Percentiles rank a stretch among this genome's conserved stretches.
phyloP scores from a whole-genome alignment of 306 rosid species.

The Acmispon strigosus region DNA sequence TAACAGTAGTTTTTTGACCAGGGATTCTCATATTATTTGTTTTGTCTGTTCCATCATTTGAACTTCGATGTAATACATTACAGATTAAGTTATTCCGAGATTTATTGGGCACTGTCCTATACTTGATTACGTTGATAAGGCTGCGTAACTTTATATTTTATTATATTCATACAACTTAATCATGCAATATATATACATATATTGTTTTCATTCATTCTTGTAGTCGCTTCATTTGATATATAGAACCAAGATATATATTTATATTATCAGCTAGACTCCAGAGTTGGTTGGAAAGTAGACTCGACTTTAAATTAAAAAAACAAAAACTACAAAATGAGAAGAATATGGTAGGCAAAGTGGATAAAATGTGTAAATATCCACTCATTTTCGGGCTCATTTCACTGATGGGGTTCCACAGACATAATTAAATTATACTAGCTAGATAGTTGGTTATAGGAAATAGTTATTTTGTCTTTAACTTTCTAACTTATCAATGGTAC shows the following conservation, averaged over 20 bases:
- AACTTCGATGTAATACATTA: not conserved
- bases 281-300: not conserved
- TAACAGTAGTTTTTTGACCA: slow-evolving; percentile 11
- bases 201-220: not conserved
- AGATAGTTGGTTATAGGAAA: no score
- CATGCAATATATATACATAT: not conserved
- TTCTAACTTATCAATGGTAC: no score
- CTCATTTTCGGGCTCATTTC: not conserved
- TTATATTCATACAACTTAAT: not conserved
- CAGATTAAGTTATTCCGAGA: slow-evolving; percentile 3
- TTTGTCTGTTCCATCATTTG: slow-evolving; percentile 2
- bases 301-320: not conserved
- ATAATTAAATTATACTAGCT: no score
- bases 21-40: slow-evolving; percentile 16
- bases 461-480: no score
- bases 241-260: not conserved
- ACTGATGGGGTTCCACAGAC: no score
- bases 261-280: slow-evolving; percentile 10
- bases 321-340: not conserved
- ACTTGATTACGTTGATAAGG: slow-evolving; percentile 16
- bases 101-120: slow-evolving; percentile 6
- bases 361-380: not conserved
- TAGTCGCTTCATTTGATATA: slow-evolving; percentile 12
- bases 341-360: not conserved
- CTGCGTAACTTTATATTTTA: slow-evolving; percentile 6